Base-by-base conservation (phyloP, 345 rosid genomes). In the Mangifera indica region DNA sequence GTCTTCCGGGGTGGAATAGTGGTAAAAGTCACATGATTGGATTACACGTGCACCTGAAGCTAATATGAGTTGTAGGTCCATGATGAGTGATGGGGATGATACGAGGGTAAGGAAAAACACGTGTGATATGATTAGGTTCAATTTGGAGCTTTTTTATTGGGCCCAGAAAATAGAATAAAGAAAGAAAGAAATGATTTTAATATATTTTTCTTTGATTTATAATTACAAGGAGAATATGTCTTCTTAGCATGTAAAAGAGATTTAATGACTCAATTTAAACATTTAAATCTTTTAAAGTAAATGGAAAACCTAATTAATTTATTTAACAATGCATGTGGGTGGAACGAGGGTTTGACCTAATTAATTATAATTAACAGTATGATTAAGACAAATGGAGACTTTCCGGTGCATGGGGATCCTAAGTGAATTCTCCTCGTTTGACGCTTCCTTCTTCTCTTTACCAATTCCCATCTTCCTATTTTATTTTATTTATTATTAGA, bases 121-220 rank as follows among this genome's bases (percentile, higher is more conserved):
- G 72, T 46, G 68, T 73, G 69, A 71, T 70, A 17, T 4, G 24
- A 20, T 42, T 6, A 20, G 78, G 37, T 24, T 2, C 60, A 73
- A 68, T 59, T 73, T 51, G 66, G 76, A 70, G 42, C 9, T 5
- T 37, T 37, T 37, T 37, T 37, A 37, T 37, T 34, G 40, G 42
- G 42, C 42, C 42, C 42, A 7, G 42, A 37, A 5, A 34, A 37
- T 6, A 37, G 42, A 37, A 37, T 37, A 37, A 37, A 37, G 42
- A 9, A 0, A 0, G 42, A 37, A 37, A 37, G 42, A 37, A 37
- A 37, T 37, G 8, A 6, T 37, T 37, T 5, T 37, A 37, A 5
- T 37, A 5, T 7, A 37, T 37, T 37, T 37, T 37, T 29, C 32
- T 29, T 29, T 29, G 32, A 29, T 1, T 3, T 1, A 29, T 29